Conservation (phyloP, 768 basidiomycete species). For the Lactarius vividus region DNA sequence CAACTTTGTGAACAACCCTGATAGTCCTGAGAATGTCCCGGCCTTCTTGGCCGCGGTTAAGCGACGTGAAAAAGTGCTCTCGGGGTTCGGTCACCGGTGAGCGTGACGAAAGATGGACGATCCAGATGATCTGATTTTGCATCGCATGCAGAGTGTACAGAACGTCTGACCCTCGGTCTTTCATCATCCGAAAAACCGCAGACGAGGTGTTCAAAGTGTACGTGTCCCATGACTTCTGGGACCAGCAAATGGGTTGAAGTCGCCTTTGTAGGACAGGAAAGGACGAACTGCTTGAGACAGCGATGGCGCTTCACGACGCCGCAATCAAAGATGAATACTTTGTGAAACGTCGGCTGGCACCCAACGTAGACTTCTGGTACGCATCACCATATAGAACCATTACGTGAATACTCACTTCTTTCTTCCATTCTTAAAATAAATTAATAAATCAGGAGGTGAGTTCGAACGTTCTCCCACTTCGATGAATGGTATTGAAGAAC, state of each 20-base stretch:
- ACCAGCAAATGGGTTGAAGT: conserved; percentile 3
- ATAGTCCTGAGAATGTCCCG: conserved; percentile 78
- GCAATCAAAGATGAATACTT: conserved; percentile 93
- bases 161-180: conserved; percentile 87
- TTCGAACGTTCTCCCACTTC: background rate
- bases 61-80: conserved; percentile 81
- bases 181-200: conserved; percentile 86
- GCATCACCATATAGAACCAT: conserved; percentile 29
- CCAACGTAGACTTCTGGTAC: conserved; percentile 91
- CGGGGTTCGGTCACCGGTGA: conserved; percentile 86
- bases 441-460: conserved; percentile 48
- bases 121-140: conserved; percentile 5
- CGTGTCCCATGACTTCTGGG: conserved; percentile 30
- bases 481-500: background rate
- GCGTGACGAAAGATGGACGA: conserved; percentile 25
- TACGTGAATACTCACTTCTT: conserved; percentile 6
- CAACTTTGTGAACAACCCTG: conserved; percentile 5
- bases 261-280: conserved; percentile 62
- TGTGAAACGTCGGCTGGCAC: conserved; percentile 72
- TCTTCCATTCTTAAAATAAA: conserved; percentile 2
- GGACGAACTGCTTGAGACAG: conserved; percentile 83
- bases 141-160: conserved; percentile 56
- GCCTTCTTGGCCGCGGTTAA: conserved; percentile 86
- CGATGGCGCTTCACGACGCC: conserved; percentile 83
- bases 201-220: conserved; percentile 90